These are phyloP conservation scores for Saturnispora zaruensis DNA, from an alignment of 805 yeast species.

Conservation along the genomic window DNA sequence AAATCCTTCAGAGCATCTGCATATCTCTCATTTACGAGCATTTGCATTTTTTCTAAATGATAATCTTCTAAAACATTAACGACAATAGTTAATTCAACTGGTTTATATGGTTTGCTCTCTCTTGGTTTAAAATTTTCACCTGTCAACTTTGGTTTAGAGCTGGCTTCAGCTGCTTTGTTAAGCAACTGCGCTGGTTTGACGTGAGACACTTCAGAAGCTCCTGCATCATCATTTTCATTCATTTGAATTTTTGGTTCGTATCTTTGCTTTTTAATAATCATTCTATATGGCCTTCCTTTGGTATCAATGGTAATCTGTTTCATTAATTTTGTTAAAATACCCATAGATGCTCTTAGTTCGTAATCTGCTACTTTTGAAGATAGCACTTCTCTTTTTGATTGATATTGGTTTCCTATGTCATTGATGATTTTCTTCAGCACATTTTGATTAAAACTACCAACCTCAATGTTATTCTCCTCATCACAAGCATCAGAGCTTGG, in stretches of 20 bases:
- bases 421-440: constrained; percentile 16
- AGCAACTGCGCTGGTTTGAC: background rate
- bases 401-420: constrained; percentile 25
- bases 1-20: constrained; percentile 1
- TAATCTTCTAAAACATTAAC: constrained; percentile 11
- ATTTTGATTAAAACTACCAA: constrained; percentile 5
- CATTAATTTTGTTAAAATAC: constrained; percentile 41
- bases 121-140: background rate
- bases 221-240: constrained; percentile 8
- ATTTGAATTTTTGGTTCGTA: background rate
- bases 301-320: constrained; percentile 28
- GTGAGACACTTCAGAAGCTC: background rate
- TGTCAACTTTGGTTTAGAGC: background rate
- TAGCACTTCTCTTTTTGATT: constrained; percentile 27
- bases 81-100: constrained; percentile 9
- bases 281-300: constrained; percentile 31
- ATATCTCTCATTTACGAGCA: constrained; percentile 18
- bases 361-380: constrained; percentile 50
- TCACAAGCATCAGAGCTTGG: background rate
- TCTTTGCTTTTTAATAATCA: constrained; percentile 20
- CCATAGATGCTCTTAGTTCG: constrained; percentile 57
- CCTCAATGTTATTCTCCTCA: background rate
- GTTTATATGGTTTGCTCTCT: background rate
- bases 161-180: background rate
- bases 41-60: constrained; percentile 12